A percentile compares a stretch with the other conserved stretches of the same genome.
Conservation (phyloP, 2,329 filamentous ascomycete species). For the Orbilia oligospora region DNA sequence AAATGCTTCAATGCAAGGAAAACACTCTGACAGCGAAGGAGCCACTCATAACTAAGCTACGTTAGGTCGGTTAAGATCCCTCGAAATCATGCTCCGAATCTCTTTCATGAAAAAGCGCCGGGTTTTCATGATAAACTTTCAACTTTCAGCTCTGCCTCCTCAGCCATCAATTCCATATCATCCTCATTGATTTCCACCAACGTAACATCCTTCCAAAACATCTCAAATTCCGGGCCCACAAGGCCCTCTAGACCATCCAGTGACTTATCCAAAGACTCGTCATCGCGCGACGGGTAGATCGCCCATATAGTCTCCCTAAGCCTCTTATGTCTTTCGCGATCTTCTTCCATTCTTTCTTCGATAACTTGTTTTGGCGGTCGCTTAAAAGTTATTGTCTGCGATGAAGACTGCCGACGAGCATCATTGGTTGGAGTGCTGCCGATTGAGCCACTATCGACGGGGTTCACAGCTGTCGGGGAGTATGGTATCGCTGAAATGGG, state of each 20-base stretch:
- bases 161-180: constrained; percentile 81
- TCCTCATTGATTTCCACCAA: constrained; percentile 89
- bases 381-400: constrained; percentile 53
- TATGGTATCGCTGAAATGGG: constrained; percentile 62
- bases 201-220: constrained; percentile 80
- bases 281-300: constrained; percentile 75
- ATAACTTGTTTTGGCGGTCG: constrained; percentile 74
- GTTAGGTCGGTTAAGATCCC: no score
- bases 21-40: not conserved
- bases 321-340: constrained; percentile 93
- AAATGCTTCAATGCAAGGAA: constrained; percentile 10
- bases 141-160: constrained; percentile 72
- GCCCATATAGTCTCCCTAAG: constrained; percentile 95
- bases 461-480: constrained; percentile 61
- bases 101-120: not conserved
- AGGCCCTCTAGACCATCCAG: constrained; percentile 48
- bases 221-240: constrained; percentile 74
- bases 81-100: not conserved
- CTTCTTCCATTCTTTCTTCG: constrained; percentile 96
- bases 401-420: constrained; percentile 48
- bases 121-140: constrained; percentile 48
- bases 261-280: constrained; percentile 64
- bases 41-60: constrained; percentile 4
- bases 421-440: constrained; percentile 46
- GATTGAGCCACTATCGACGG: constrained; percentile 61